Base-by-base conservation (phyloP, 78 protist species). In the Mastigamoeba balamuthi region DNA sequence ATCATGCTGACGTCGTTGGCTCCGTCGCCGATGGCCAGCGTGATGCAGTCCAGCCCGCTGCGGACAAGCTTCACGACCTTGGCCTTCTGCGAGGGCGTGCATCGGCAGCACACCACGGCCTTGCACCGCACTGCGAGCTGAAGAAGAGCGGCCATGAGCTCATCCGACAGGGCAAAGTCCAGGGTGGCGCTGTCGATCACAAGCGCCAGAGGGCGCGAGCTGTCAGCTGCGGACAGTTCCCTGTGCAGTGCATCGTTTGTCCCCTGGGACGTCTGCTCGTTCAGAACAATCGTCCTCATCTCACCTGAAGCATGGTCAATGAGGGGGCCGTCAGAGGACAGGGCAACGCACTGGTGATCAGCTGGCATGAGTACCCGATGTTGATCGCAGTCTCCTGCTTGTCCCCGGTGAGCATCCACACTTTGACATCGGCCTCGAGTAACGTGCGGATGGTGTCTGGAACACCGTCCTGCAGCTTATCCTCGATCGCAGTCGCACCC, bases 1-100 rank as follows among this genome's bases (percentile, higher is more conserved):
- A 95, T 91, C 98, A 95, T 95, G 33, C 81, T 30, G 10, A 94
- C 95, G 82, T 93, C 96, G 66, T 93, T 91, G 39, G 92, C 97
- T 6, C 96, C 96, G 75, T 93, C 96, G 17, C 96, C 96, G 28
- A 95, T 88, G 5, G 95, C 80, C 10, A 94, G 81, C 17, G 85
- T 80, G 41, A 85, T 72, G 27, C 33, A 39, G 28, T 64, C 68
- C 4, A 28, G 10, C 44, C 28, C 17, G 6, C 58, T 52, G 58
- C 82, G 79, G 29, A 82, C 92, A 33, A 84, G 29, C 17, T 40
- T 40, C n/a, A 92, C 94, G 28, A 92, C 78, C 29, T 69, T 71
- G 2, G 92, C 78, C 74, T 92, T 93, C 44, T 93, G 95, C 33
- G 81, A 67, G 37, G 96, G 96, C 6, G 95, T 81, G 3, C 86